phyloP scores from a whole-genome alignment of 805 yeast species.

The Tetrapisispora iriomotensis region DNA sequence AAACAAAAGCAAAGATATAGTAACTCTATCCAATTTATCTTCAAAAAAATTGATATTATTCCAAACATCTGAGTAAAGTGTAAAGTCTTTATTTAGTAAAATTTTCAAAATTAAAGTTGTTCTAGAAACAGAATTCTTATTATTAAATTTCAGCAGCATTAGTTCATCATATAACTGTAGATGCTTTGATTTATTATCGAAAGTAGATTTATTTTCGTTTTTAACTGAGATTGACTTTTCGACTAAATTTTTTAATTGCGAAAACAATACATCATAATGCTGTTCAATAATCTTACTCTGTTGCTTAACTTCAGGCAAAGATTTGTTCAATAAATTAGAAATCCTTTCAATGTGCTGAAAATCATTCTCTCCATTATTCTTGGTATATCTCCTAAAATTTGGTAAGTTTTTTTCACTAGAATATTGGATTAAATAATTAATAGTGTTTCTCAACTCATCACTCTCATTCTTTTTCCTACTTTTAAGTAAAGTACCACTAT shows the following conservation, averaged over 20 bases:
- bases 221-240: conserved; percentile 11
- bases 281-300: conserved; percentile 16
- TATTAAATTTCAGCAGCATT: conserved; percentile 16
- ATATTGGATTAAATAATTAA: conserved; percentile 16
- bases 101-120: conserved; percentile 12
- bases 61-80: conserved; percentile 13
- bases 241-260: conserved; percentile 18
- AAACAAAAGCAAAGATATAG: conserved; percentile 17
- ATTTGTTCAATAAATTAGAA: conserved; percentile 20
- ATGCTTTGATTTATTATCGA: conserved; percentile 4
- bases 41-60: conserved; percentile 14
- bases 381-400: neutral
- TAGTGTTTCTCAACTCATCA: conserved; percentile 20
- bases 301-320: conserved; percentile 18
- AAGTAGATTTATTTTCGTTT: neutral
- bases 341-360: conserved; percentile 20
- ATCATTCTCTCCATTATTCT: neutral
- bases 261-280: conserved; percentile 23
- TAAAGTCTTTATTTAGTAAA: conserved; percentile 15
- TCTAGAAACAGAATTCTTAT: conserved; percentile 6
- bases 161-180: conserved; percentile 12
- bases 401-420: conserved; percentile 2
- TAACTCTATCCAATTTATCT: conserved; percentile 7
- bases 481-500: neutral
- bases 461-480: conserved; percentile 7